phyloP scores from a whole-genome alignment of 768 basidiomycete species.

The Panaeolus papilionaceus region DNA sequence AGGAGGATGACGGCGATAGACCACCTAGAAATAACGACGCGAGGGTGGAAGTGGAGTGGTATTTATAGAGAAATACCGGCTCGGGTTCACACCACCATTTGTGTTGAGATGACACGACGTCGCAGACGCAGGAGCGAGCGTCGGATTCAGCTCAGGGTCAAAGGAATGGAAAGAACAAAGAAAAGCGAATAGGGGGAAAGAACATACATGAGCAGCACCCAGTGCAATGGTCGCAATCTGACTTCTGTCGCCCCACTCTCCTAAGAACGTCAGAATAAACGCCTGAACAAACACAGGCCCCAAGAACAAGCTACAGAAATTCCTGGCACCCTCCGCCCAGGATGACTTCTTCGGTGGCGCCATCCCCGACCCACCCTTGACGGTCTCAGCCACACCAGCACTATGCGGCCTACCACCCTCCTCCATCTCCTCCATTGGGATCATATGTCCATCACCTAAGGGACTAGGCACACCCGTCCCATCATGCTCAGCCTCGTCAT shows the following conservation, averaged over 20 bases:
- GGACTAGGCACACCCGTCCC: constrained; percentile 40
- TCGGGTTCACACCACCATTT: neutral
- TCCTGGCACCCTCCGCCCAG: constrained; percentile 70
- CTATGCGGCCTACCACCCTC: constrained; percentile 53
- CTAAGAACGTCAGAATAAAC: constrained; percentile 95
- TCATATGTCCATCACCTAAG: constrained; percentile 39
- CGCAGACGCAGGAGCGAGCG: neutral
- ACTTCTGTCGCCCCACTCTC: constrained; percentile 98
- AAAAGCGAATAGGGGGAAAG: neutral
- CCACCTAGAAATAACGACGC: neutral
- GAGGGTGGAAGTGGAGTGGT: neutral
- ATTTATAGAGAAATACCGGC: neutral
- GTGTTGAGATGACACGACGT: neutral
- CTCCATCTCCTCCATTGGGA: constrained; percentile 80
- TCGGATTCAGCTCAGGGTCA: too few species aligned
- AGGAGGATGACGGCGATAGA: too few species aligned
- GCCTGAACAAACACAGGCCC: constrained; percentile 96
- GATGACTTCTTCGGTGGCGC: constrained; percentile 27
- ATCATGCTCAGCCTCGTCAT: constrained; percentile 65
- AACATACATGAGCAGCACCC: constrained; percentile 88
- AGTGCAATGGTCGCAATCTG: constrained; percentile 97
- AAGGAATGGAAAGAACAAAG: constrained; percentile 1
- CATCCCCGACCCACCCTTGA: constrained; percentile 16
- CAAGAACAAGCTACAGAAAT: constrained; percentile 81
- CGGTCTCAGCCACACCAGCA: neutral